These are phyloP conservation scores for Picea glauca DNA, from an alignment of 75 land plant species.

Conservation along the genomic window DNA sequence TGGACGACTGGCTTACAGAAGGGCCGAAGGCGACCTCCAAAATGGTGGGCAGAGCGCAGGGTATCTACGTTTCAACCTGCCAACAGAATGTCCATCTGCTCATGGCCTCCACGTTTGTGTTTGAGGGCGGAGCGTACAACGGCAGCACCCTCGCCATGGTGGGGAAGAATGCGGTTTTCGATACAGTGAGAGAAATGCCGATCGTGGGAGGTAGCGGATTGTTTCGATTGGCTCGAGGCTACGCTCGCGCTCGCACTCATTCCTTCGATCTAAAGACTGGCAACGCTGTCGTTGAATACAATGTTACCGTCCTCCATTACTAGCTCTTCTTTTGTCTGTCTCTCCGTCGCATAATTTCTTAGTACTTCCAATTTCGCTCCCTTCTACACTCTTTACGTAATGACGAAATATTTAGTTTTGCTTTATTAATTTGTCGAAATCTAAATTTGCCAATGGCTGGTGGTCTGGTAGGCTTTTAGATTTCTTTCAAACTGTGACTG, in stretches of 20 bases:
- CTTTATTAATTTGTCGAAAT: no score
- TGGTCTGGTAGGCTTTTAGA: no score
- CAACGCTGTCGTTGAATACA: conserved; percentile 18
- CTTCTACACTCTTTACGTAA: no score
- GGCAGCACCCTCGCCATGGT: conserved; percentile 24
- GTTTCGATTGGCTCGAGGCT: conserved; percentile 39
- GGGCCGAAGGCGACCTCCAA: conserved; percentile 23
- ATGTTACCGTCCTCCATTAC: conserved; percentile 12
- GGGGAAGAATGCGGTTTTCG: conserved; percentile 16
- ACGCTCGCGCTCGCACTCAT: conserved; percentile 22
- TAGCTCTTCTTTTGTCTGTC: neutral
- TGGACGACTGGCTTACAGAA: conserved; percentile 33
- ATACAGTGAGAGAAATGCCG: conserved; percentile 30
- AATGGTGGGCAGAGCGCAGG: conserved; percentile 36
- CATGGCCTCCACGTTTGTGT: conserved; percentile 13
- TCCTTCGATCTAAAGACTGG: conserved; percentile 7
- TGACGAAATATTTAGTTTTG: no score
- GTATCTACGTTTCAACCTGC: conserved; percentile 14
- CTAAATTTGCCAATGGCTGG: no score
- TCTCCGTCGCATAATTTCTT: no score
- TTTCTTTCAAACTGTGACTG: no score
- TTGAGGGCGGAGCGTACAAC: conserved; percentile 15
- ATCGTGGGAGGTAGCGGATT: conserved; percentile 41
- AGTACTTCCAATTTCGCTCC: no score
- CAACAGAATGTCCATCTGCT: conserved; percentile 12